Base-by-base conservation (phyloP, 2,329 filamentous ascomycete species). In the Claviceps quebecensis region DNA sequence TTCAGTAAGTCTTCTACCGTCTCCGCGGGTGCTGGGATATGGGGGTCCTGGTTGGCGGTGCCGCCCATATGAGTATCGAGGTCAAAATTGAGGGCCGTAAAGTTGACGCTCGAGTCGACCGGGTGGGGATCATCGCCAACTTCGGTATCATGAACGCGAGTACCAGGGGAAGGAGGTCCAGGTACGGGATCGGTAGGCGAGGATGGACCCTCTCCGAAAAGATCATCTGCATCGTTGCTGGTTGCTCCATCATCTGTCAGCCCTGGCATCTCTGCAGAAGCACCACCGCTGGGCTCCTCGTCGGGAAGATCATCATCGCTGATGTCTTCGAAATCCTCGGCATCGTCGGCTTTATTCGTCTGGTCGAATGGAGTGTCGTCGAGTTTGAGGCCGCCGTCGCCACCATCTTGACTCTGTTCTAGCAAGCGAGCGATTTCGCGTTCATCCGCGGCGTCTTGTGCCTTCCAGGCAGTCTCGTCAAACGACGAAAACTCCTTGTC, bases 281-380 rank as follows among this genome's bases (percentile, higher is more conserved):
- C 61, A 49, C 63, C 66, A 5, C 63, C 66, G 11, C 65, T 67
- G 29, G 66, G 67, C 51, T 82, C 87, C 56, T 93, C 87, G 6
- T 93, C 87, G 11, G 88, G 85, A 7, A 95, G 75, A 56, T 96
- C 90, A 63, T 94, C 89, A 64, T 97, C 91, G 57, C 85, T 85
- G 55, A 97, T 90, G 62, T 95, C 87, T 63, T 87, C 88, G 60
- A 76, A 98, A 63, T 98, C 93, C 55, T 93, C 71, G 41, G 93
- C 93, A 68, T 97, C 87, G 54, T 89, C 89, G 51, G 89, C 91
- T 67, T 98, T 98, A 65, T 88, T 85, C 6, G 74, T 73, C 56
- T 81, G 74, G 56, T 83, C 81, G 56, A 83, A 77, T 23, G 73
- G 66, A 13, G 60, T 64, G 46, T 67, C 66, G 54, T 74, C 68